A percentile compares a stretch with the other conserved stretches of the same genome.
These are phyloP conservation scores for Zoysia japonica DNA, from an alignment of 176 grass and related monocot species.

Conservation along the genomic window DNA sequence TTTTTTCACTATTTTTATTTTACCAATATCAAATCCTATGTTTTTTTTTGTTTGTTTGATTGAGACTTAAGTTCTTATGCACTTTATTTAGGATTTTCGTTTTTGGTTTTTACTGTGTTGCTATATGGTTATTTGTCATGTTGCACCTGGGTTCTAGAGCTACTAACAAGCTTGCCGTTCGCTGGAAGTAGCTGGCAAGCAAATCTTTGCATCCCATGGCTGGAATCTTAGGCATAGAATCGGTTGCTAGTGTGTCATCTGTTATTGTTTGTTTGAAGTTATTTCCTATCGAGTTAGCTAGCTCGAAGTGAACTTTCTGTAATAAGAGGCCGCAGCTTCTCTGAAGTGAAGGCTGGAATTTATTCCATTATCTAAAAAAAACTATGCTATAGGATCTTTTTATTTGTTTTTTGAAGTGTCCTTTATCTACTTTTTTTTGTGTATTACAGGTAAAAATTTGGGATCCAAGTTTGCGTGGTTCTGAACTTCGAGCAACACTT, in stretches of 20 bases:
- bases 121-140: conserved; percentile 25
- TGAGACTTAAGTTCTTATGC: conserved; percentile 18
- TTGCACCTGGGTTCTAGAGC: conserved; percentile 4
- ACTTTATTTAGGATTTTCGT: conserved; percentile 13
- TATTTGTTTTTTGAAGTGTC: conserved; percentile 29
- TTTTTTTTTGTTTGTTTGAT: not conserved
- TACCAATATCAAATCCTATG: not conserved
- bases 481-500: conserved; percentile 94
- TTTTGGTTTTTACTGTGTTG: conserved; percentile 25
- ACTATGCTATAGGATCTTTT: conserved; percentile 33
- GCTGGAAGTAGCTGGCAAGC: no score
- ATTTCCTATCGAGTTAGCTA: no score
- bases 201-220: no score
- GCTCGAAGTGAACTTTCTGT: no score
- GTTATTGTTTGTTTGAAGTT: no score
- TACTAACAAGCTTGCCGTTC: not conserved
- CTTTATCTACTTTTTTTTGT: conserved; percentile 22
- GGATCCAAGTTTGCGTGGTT: conserved; percentile 99
- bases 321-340: no score
- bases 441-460: conserved; percentile 86
- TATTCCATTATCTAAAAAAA: no score
- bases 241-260: no score
- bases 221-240: no score
- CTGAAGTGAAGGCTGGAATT: no score
- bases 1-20: conserved; percentile 31